A percentile compares a stretch with the other conserved stretches of the same genome.
Evolutionary conservation across 2,329 filamentous ascomycete species (phyloP).

Genomic region (Ramichloridium luteum): DNA sequence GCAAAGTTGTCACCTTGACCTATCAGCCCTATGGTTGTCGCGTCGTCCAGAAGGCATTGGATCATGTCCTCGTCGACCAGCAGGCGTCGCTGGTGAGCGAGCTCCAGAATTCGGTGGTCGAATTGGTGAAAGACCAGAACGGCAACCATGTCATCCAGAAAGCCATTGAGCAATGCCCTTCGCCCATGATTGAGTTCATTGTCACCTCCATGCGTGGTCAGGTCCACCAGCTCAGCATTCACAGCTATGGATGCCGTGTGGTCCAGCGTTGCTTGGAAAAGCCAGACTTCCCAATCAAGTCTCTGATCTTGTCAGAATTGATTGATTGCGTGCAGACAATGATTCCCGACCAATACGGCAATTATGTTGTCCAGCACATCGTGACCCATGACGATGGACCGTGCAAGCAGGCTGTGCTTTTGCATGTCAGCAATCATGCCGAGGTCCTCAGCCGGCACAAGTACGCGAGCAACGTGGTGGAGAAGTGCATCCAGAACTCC

Average conservation of each 20-base stretch:
- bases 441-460: constrained; percentile 82
- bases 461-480: constrained; percentile 92
- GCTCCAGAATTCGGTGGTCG: constrained; percentile 61
- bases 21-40: constrained; percentile 86
- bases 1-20: constrained; percentile 67
- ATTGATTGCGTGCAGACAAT: constrained; percentile 59
- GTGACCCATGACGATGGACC: constrained; percentile 64
- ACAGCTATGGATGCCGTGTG: constrained; percentile 82
- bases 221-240: constrained; percentile 59
- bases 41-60: constrained; percentile 90
- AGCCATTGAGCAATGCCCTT: constrained; percentile 69
- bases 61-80: constrained; percentile 84
- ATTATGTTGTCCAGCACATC: constrained; percentile 91
- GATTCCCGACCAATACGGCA: constrained; percentile 80
- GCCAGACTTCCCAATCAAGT: constrained; percentile 55
- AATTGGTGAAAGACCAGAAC: constrained; percentile 73
- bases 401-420: constrained; percentile 61
- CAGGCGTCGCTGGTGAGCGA: constrained; percentile 75
- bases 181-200: constrained; percentile 71
- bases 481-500: constrained; percentile 72
- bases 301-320: constrained; percentile 64
- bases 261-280: constrained; percentile 85
- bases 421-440: constrained; percentile 58
- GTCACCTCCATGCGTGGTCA: constrained; percentile 67
- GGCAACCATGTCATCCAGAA: constrained; percentile 97